These are phyloP conservation scores for Rickenella mellea DNA, from an alignment of 768 basidiomycete genomes.

Conservation along the genomic window DNA sequence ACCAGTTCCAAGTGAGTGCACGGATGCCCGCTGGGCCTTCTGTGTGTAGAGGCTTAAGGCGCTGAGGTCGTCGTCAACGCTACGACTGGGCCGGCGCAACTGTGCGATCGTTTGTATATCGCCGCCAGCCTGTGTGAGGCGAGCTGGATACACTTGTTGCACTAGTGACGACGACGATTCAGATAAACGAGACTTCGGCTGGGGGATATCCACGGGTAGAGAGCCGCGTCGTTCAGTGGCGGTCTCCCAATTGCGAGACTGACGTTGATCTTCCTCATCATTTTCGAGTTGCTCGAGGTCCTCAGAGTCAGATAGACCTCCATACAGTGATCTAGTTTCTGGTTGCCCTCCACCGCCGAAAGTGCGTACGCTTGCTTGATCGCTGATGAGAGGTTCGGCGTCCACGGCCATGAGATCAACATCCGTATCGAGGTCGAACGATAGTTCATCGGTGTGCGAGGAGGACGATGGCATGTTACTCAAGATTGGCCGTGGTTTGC, in stretches of 20 bases:
- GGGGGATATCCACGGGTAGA: not conserved
- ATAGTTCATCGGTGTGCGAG: not conserved
- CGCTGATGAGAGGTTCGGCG: not conserved
- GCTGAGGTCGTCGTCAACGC: not conserved
- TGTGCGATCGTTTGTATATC: not conserved
- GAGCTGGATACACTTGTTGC: not conserved
- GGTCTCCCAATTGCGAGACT: not conserved
- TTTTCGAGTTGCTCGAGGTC: not conserved
- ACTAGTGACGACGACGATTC: not conserved
- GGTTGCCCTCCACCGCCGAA: not conserved
- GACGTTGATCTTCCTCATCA: not conserved
- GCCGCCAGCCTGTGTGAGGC: not conserved
- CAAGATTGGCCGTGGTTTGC: not conserved
- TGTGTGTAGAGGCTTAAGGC: not conserved
- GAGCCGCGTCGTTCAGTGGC: not conserved
- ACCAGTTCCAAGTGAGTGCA: too few species aligned
- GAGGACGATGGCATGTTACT: not conserved
- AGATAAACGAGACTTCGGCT: not conserved
- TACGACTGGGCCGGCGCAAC: not conserved
- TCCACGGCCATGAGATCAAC: not conserved
- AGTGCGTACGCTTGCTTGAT: not conserved
- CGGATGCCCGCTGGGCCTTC: too few species aligned
- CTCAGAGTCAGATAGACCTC: not conserved
- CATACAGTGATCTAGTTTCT: not conserved
- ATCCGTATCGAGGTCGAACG: not conserved